Percentiles rank a stretch among this genome's conserved stretches.
Evolutionary conservation across 1,284 basidiomycete genomes (phyloP).

Genomic region (Ganoderma multipileum): DNA sequence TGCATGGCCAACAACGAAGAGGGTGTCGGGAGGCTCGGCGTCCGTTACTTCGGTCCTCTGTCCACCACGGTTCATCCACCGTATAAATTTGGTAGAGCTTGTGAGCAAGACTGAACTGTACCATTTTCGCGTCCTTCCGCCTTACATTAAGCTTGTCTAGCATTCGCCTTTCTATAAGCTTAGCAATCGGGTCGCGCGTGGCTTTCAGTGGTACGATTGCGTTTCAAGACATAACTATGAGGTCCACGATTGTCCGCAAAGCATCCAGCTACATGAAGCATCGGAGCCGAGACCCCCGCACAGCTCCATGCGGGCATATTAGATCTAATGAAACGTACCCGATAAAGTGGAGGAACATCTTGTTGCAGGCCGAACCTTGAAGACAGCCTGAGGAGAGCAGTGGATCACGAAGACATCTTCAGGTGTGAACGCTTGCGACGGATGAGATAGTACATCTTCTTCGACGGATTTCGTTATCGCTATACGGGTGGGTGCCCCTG

Average conservation of each 20-base stretch:
- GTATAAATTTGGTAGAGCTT: not conserved
- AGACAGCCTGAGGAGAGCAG: conserved; percentile 96
- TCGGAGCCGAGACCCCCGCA: not conserved
- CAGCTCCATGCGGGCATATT: not conserved
- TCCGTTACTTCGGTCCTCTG: not conserved
- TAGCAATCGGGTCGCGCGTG: not conserved
- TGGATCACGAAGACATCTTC: conserved; percentile 89
- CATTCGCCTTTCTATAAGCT: not conserved
- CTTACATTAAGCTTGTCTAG: not conserved
- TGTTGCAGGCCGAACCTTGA: conserved; percentile 92
- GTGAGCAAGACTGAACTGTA: not conserved
- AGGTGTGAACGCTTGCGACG: conserved; percentile 75
- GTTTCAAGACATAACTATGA: not conserved
- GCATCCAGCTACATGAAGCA: not conserved
- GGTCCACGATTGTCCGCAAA: not conserved
- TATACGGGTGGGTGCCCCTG: conserved; percentile 76
- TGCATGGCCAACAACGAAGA: not conserved
- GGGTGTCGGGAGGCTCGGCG: conserved; percentile 24
- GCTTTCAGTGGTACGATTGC: too few species aligned
- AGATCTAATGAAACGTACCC: conserved; percentile 50
- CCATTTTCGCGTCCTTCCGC: not conserved
- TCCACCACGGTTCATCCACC: not conserved
- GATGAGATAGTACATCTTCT: conserved; percentile 77
- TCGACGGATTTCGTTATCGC: conserved; percentile 83
- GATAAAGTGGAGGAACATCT: conserved; percentile 92